These are phyloP conservation scores for Periconia macrospinosa DNA, from an alignment of 2,329 filamentous ascomycete genomes.

Conservation along the genomic window DNA sequence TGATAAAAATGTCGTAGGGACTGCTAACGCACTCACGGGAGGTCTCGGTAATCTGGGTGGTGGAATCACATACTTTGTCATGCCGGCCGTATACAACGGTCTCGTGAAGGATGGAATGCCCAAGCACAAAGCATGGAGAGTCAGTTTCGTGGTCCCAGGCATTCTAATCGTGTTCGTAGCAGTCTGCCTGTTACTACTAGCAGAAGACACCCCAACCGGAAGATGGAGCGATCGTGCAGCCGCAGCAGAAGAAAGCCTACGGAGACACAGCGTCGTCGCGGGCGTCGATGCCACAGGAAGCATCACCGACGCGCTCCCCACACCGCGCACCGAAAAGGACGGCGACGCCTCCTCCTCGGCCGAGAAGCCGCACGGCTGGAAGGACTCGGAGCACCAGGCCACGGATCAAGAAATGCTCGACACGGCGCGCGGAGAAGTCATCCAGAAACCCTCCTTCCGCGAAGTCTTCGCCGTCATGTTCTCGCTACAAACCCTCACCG, in stretches of 20 bases:
- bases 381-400: slow-evolving; percentile 44
- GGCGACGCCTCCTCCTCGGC: slow-evolving; percentile 18
- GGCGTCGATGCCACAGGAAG: slow-evolving; percentile 46
- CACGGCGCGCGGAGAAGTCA: slow-evolving; percentile 60
- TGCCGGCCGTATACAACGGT: slow-evolving; percentile 84
- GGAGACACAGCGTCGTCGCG: slow-evolving; percentile 22
- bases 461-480: slow-evolving; percentile 64
- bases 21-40: slow-evolving; percentile 79
- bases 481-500: slow-evolving; percentile 58
- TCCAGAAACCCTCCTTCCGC: slow-evolving; percentile 61
- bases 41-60: slow-evolving; percentile 44
- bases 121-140: slow-evolving; percentile 73
- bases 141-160: slow-evolving; percentile 80
- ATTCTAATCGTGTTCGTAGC: slow-evolving; percentile 69
- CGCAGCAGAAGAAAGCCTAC: slow-evolving; percentile 58
- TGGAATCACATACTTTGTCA: slow-evolving; percentile 63
- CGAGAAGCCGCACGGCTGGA: slow-evolving; percentile 28
- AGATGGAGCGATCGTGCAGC: slow-evolving; percentile 73
- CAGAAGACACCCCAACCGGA: slow-evolving; percentile 78
- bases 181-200: slow-evolving; percentile 67
- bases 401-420: slow-evolving; percentile 49
- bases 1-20: slow-evolving; percentile 92
- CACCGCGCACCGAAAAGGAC: slow-evolving; percentile 35
- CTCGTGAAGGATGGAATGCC: slow-evolving; percentile 61
- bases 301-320: slow-evolving; percentile 54